These are phyloP conservation scores for Phytopythium montanum DNA, from an alignment of 352 stramenopile species.

Conservation along the genomic window DNA sequence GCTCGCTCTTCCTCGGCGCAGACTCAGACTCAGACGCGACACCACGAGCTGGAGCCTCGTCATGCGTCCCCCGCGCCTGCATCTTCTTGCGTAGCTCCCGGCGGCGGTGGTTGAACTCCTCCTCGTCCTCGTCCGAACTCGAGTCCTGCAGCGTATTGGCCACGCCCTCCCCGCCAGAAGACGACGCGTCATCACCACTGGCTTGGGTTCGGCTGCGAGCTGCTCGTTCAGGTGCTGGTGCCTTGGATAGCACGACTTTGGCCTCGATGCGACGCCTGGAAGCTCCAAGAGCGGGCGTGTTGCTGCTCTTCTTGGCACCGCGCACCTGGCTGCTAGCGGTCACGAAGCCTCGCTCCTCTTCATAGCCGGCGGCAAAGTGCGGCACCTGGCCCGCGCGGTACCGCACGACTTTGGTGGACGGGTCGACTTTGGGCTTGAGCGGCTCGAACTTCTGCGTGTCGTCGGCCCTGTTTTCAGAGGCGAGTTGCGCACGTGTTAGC, in stretches of 20 bases:
- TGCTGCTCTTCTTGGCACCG: conserved; percentile 12
- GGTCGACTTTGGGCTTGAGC: conserved; percentile 77
- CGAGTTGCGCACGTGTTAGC: background rate
- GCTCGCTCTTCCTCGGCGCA: conserved; percentile 8
- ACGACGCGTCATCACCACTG: conserved; percentile 5
- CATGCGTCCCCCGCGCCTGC: conserved; percentile 16
- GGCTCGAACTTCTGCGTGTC: conserved; percentile 69
- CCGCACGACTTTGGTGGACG: conserved; percentile 75
- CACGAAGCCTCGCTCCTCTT: conserved; percentile 78
- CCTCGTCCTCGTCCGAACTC: conserved; percentile 73
- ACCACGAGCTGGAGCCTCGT: background rate
- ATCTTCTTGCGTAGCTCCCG: conserved; percentile 56
- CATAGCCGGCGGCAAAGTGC: conserved; percentile 65
- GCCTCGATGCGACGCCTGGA: conserved; percentile 55
- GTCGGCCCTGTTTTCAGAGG: conserved; percentile 30
- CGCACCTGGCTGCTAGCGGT: conserved; percentile 67
- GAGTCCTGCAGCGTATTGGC: conserved; percentile 67
- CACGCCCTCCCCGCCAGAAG: conserved; percentile 27
- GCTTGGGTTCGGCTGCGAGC: background rate
- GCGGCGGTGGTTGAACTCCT: conserved; percentile 62
- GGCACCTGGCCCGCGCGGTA: conserved; percentile 83
- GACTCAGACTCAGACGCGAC: background rate
- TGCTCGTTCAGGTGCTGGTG: conserved; percentile 5
- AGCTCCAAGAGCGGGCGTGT: conserved; percentile 7
- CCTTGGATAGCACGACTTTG: conserved; percentile 36